phyloP scores from a whole-genome alignment of 805 yeast genomes.

The Debaryomyces maramus region DNA sequence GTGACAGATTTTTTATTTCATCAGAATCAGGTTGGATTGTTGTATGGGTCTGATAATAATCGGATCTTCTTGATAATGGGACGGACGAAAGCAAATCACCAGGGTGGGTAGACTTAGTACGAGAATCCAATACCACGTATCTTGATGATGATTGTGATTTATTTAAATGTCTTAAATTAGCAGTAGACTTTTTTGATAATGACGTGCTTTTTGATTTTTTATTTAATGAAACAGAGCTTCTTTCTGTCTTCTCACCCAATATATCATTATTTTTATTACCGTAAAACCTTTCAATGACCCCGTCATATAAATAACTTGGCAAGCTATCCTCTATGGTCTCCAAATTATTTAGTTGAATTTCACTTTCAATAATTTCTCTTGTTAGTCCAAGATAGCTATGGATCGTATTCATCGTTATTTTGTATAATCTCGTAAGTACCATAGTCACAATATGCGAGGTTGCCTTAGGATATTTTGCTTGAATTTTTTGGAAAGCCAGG shows the following conservation, averaged over 20 bases:
- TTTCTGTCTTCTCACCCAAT: background rate
- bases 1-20: conserved; percentile 7
- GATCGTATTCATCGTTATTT: conserved; percentile 90
- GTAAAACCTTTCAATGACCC: conserved; percentile 46
- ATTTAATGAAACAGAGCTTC: conserved; percentile 11
- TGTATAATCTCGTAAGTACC: conserved; percentile 79
- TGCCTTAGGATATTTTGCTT: conserved; percentile 77
- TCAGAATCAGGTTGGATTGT: conserved; percentile 7
- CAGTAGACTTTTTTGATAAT: conserved; percentile 2
- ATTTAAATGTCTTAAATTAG: conserved; percentile 8
- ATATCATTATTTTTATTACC: conserved; percentile 2
- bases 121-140: conserved; percentile 49
- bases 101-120: conserved; percentile 62
- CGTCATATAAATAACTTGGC: conserved; percentile 66
- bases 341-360: conserved; percentile 56
- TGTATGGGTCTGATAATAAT: conserved; percentile 23
- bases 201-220: conserved; percentile 12
- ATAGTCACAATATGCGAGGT: conserved; percentile 94
- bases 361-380: conserved; percentile 75
- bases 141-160: conserved; percentile 28
- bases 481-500: conserved; percentile 72
- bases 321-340: conserved; percentile 28
- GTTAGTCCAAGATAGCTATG: conserved; percentile 86
- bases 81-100: conserved; percentile 85
- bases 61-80: conserved; percentile 55